These are phyloP conservation scores for Penicillium sp. DNA, from an alignment of 2,329 filamentous ascomycete genomes.

Conservation along the genomic window DNA sequence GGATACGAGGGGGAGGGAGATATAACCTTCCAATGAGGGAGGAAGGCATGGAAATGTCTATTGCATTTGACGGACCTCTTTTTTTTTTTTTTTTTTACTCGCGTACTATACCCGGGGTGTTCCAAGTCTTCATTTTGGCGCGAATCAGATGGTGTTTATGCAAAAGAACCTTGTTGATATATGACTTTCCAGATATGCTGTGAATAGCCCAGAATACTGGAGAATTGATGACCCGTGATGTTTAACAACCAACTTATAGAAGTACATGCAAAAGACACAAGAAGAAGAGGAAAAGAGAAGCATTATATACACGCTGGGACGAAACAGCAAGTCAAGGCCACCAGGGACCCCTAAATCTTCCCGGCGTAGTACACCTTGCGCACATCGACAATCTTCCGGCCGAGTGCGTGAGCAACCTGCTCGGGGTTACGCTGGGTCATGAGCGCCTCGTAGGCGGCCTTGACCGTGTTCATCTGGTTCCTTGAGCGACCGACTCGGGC, in stretches of 20 bases:
- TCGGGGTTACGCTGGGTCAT: constrained; percentile 77
- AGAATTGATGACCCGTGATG: constrained; percentile 15
- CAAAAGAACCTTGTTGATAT: constrained; percentile 4
- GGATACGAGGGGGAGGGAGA: constrained; percentile 20
- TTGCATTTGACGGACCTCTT: constrained; percentile 6
- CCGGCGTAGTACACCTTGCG: constrained; percentile 95
- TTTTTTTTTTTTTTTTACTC: constrained; percentile 5
- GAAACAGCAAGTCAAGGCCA: constrained; percentile 10
- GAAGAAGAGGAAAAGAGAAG: constrained; percentile 15
- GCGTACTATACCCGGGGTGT: constrained; percentile 10
- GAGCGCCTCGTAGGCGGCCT: constrained; percentile 76
- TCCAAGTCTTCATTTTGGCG: background rate
- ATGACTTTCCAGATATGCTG: constrained; percentile 9
- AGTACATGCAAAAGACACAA: constrained; percentile 25
- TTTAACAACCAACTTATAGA: constrained; percentile 20
- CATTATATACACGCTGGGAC: constrained; percentile 22
- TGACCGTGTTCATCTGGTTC: constrained; percentile 97
- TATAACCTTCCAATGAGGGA: constrained; percentile 19
- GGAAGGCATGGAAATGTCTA: background rate
- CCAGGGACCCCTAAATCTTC: constrained; percentile 44
- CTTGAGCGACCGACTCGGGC: constrained; percentile 73
- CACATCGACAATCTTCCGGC: constrained; percentile 92
- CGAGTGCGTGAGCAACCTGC: constrained; percentile 75
- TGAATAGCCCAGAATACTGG: constrained; percentile 6
- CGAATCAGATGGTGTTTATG: background rate